phyloP scores from a whole-genome alignment of 176 grass and related monocot genomes.

The Oryza meridionalis region DNA sequence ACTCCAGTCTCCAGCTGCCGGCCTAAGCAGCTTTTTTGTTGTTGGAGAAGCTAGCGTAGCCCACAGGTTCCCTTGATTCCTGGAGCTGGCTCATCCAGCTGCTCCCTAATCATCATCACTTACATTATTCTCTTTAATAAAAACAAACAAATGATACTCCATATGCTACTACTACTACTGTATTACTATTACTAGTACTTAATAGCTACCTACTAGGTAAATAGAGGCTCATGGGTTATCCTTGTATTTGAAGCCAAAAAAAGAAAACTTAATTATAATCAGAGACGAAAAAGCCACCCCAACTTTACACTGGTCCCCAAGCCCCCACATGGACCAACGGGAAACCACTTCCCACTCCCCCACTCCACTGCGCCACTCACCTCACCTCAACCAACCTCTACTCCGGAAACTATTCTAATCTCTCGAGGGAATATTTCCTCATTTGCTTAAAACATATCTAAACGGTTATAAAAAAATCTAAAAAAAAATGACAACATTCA shows the following conservation, averaged over 20 bases:
- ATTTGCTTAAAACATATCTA: too few relatives aligned
- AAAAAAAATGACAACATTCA: too few relatives aligned
- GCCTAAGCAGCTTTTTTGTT: background rate
- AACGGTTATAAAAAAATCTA: too few relatives aligned
- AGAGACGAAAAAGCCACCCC: background rate
- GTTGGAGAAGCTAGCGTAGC: too few relatives aligned
- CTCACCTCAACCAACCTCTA: too few relatives aligned
- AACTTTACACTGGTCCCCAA: background rate
- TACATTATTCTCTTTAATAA: background rate
- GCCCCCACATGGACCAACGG: conserved; percentile 41
- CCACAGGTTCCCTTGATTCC: conserved; percentile 28
- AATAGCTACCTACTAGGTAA: too few relatives aligned
- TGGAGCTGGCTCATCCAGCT: conserved; percentile 17
- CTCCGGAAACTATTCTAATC: too few relatives aligned
- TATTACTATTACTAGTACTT: too few relatives aligned
- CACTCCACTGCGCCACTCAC: background rate
- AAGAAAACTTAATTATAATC: background rate
- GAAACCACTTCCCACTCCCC: conserved; percentile 23
- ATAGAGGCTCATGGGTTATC: conserved; percentile 22
- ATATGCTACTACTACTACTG: too few relatives aligned
- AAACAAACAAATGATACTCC: background rate
- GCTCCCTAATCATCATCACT: conserved; percentile 23
- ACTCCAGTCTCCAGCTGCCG: background rate
- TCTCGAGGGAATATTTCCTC: too few relatives aligned
- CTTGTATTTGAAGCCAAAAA: background rate